Conservation (phyloP, 257 asterid species). For the Ajuga chamaepitys region DNA sequence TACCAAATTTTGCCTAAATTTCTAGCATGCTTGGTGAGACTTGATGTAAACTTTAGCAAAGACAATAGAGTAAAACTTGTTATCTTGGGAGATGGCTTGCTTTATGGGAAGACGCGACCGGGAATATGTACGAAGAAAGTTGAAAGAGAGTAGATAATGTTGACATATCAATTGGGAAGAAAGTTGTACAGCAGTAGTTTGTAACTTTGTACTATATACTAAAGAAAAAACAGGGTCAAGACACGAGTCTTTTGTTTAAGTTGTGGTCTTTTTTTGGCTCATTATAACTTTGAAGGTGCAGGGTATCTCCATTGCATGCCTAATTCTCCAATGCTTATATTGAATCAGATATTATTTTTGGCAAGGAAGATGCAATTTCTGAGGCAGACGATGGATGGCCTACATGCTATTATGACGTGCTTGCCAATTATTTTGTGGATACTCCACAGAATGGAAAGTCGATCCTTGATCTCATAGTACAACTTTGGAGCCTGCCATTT, state of each 20-base stretch:
- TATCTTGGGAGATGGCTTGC: background rate
- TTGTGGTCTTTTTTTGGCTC: background rate
- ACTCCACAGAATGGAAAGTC: constrained; percentile 53
- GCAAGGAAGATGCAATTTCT: constrained; percentile 43
- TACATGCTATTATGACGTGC: constrained; percentile 59
- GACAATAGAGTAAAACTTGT: background rate
- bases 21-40: background rate
- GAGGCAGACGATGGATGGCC: constrained; percentile 42
- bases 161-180: background rate
- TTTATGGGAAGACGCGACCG: background rate
- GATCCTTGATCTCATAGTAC: constrained; percentile 33
- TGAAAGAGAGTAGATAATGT: background rate
- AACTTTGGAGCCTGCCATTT: constrained; percentile 85
- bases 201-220: background rate
- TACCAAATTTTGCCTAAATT: background rate
- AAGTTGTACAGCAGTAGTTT: background rate
- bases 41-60: background rate
- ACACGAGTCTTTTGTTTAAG: background rate
- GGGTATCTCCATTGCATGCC: background rate
- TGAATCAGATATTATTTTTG: constrained; percentile 56
- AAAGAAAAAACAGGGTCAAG: background rate
- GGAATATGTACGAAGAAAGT: background rate
- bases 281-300: background rate
- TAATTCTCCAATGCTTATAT: constrained; percentile 15
- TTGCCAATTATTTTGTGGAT: constrained; percentile 65